A percentile compares a stretch with the other conserved stretches of the same genome.
Evolutionary conservation across 1,284 basidiomycete species (phyloP).

Genomic region (Phellinidium pouzarii): DNA sequence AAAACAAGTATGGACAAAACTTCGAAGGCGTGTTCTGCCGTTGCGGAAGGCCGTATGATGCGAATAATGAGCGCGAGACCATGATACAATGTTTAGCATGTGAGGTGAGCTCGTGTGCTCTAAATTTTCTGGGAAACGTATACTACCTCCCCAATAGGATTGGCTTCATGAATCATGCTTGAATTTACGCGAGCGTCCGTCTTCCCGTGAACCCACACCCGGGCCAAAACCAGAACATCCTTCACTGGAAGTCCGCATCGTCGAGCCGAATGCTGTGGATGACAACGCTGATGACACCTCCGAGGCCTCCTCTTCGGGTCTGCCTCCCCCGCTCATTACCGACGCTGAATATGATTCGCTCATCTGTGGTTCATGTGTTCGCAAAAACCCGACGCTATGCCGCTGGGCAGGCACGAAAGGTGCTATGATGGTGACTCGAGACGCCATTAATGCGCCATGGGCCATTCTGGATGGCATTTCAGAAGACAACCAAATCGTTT

Average conservation of each 20-base stretch:
- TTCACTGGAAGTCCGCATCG: conserved; percentile 8
- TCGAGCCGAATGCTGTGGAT: conserved; percentile 20
- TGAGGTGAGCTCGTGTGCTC: conserved; percentile 46
- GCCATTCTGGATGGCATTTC: conserved; percentile 32
- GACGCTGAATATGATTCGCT: conserved; percentile 65
- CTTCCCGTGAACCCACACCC: conserved; percentile 40
- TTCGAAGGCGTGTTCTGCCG: conserved; percentile 65
- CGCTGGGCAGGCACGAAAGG: conserved; percentile 61
- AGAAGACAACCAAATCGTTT: conserved; percentile 17
- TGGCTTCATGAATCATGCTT: conserved; percentile 85
- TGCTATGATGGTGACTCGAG: conserved; percentile 54
- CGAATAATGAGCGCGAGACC: conserved; percentile 63
- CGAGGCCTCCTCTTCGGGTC: conserved; percentile 51
- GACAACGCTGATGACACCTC: conserved; percentile 37
- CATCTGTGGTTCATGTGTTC: conserved; percentile 61
- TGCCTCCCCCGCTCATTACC: conserved; percentile 59
- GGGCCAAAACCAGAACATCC: conserved; percentile 21
- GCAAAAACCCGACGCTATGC: conserved; percentile 42
- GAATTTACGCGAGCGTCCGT: conserved; percentile 60
- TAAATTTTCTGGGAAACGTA: conserved; percentile 11
- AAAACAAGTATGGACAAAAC: conserved; percentile 66
- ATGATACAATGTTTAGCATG: conserved; percentile 82
- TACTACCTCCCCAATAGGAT: conserved; percentile 41
- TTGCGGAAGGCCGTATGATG: conserved; percentile 62
- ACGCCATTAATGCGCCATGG: conserved; percentile 41